These are phyloP conservation scores for Saitozyma sp. DNA, from an alignment of 768 basidiomycete genomes.

Conservation along the genomic window DNA sequence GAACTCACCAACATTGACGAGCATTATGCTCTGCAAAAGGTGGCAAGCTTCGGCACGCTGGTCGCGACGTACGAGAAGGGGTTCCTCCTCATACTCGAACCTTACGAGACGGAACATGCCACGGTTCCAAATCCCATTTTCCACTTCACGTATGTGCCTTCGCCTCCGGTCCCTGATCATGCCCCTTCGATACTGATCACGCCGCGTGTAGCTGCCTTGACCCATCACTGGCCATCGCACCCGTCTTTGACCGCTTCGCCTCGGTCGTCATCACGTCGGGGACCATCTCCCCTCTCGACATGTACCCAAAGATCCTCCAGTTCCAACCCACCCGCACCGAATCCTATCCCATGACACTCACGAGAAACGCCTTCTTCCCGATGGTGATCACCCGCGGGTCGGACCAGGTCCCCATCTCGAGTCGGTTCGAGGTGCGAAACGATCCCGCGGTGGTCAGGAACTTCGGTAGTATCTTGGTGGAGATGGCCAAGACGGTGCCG, in stretches of 20 bases:
- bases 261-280: conserved; percentile 98
- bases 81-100: conserved; percentile 93
- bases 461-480: conserved; percentile 95
- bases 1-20: conserved; percentile 89
- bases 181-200: background rate
- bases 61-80: conserved; percentile 99
- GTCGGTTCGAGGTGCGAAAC: conserved; percentile 96
- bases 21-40: conserved; percentile 86
- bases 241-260: conserved; percentile 96
- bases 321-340: conserved; percentile 97
- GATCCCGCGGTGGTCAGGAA: conserved; percentile 98
- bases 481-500: conserved; percentile 96
- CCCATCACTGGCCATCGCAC: conserved; percentile 94
- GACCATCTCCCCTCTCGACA: conserved; percentile 96
- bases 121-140: conserved; percentile 98
- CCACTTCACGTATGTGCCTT: conserved; percentile 75
- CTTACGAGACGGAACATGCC: conserved; percentile 97
- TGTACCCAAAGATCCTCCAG: conserved; percentile 99
- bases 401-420: conserved; percentile 97
- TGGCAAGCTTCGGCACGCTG: conserved; percentile 91
- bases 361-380: conserved; percentile 92
- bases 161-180: background rate
- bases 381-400: conserved; percentile 96
- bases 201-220: conserved; percentile 74
- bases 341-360: conserved; percentile 95